A percentile compares a stretch with the other conserved stretches of the same genome.
These are phyloP conservation scores for Alternaria alternata DNA, from an alignment of 2,329 filamentous ascomycete genomes.

Conservation along the genomic window DNA sequence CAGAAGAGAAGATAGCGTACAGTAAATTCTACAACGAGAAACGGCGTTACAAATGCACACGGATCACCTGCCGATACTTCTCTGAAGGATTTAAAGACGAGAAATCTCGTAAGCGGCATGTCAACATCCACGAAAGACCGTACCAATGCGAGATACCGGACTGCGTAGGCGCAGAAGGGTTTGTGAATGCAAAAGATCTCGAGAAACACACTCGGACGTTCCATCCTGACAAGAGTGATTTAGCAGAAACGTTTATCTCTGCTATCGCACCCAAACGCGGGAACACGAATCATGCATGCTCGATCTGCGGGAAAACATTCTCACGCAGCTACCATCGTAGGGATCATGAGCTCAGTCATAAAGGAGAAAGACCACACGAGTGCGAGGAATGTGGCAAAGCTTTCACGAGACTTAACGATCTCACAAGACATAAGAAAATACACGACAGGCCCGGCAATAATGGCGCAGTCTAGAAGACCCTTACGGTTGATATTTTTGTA, in stretches of 20 bases:
- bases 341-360: constrained; percentile 51
- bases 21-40: too few species aligned
- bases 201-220: constrained; percentile 33
- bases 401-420: constrained; percentile 37
- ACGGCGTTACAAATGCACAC: too few species aligned
- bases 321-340: constrained; percentile 50
- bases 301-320: constrained; percentile 50
- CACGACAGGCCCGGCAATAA: constrained; percentile 25
- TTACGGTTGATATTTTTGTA: too few species aligned
- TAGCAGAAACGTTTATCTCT: constrained; percentile 30
- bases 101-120: too few species aligned
- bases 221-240: constrained; percentile 38
- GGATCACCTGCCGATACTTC: too few species aligned
- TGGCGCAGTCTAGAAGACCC: too few species aligned
- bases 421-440: constrained; percentile 33
- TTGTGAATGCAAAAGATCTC: constrained; percentile 51
- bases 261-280: constrained; percentile 12
- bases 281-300: constrained; percentile 42
- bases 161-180: constrained; percentile 52
- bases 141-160: constrained; percentile 50
- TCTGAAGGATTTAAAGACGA: too few species aligned
- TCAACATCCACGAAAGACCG: constrained; percentile 30
- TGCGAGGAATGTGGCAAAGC: constrained; percentile 41
- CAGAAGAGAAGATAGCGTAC: too few species aligned
- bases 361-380: constrained; percentile 30